Evolutionary conservation across 1,284 basidiomycete genomes (phyloP).

Genomic region (Cryptococcus sp.): DNA sequence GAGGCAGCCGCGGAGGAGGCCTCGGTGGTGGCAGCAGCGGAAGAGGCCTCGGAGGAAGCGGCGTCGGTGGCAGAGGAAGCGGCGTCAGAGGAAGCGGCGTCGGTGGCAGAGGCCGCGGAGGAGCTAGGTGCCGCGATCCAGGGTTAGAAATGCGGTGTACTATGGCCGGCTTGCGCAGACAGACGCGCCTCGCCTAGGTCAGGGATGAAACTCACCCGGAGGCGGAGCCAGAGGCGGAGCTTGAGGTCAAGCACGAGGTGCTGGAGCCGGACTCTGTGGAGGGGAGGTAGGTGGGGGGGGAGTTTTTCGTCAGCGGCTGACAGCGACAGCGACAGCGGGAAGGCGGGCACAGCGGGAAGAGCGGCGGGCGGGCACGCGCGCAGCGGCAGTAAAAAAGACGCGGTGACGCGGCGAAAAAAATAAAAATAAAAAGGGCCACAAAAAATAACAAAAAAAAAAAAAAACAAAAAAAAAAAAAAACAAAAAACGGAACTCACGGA

Average conservation of each 20-base stretch:
- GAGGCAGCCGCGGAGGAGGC: conserved; percentile 11
- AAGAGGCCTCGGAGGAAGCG: not conserved
- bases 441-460: not conserved
- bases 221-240: conserved; percentile 5
- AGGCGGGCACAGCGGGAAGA: too few species aligned
- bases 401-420: not conserved
- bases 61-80: conserved; percentile 7
- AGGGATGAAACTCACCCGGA: not conserved
- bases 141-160: not conserved
- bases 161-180: not conserved
- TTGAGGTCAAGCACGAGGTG: conserved; percentile 14
- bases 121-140: not conserved
- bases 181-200: too few species aligned
- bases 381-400: too few species aligned
- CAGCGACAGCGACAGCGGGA: too few species aligned
- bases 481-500: conserved; percentile 23
- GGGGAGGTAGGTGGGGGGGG: too few species aligned
- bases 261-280: conserved; percentile 15
- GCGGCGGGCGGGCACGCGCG: too few species aligned
- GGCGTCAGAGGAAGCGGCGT: conserved; percentile 11
- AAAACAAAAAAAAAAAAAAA: not conserved
- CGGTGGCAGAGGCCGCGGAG: conserved; percentile 11
- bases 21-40: conserved; percentile 8
- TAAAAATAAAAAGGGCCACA: not conserved
- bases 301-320: too few species aligned